Evolutionary conservation across 768 basidiomycete genomes (phyloP), one percentile per base, ranked within the genome.

Genomic region (Rhizopogon salebrosus): DNA sequence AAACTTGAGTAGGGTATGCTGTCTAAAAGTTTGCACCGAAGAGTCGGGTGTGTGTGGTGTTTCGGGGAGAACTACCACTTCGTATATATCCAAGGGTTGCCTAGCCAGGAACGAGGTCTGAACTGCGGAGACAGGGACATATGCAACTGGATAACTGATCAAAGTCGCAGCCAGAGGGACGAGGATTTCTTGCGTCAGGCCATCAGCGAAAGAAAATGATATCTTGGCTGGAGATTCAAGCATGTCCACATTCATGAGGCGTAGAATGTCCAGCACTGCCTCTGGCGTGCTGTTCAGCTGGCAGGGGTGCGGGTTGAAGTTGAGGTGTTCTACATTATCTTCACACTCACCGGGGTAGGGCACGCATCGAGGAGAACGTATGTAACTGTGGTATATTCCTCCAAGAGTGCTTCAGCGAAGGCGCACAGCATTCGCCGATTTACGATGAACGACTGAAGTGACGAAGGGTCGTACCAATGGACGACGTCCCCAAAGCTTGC

Each of bases 131-230:
- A 76, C 61, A 46, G 83, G 83, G 22, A 76, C 73, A 45, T 76
- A 78, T n/a, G 73, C 75, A 8, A 85, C 75, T 8, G 80, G 79
- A 58, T 86, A 87, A 53, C 84, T 84, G 31, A 86, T 75, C 23
- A 86, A 62, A 7, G 83, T 54, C 1, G 75, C 85, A 4, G 84
- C 81, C 4, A 87, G 69, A 13, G 84, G 78, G 38, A 87, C 67
- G 2, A 71, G 64, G 9, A 51, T 60, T 22, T 53, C 60, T 45
- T 64, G 55, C 4, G 68, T 45, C 13, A 71, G 58, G 23, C 49
- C 50, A 38, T 57, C 51, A 10, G 70, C 61, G 26, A 78, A 56
- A 43, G 65, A 61, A 49, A 70, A 56, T 10, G 69, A 67, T 0
- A 50, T n/a, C 6, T 41, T 49, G 14, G 54, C 52, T 26, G 49